phyloP scores from a whole-genome alignment of 1,284 basidiomycete species.

The Trichosporon sp. region DNA sequence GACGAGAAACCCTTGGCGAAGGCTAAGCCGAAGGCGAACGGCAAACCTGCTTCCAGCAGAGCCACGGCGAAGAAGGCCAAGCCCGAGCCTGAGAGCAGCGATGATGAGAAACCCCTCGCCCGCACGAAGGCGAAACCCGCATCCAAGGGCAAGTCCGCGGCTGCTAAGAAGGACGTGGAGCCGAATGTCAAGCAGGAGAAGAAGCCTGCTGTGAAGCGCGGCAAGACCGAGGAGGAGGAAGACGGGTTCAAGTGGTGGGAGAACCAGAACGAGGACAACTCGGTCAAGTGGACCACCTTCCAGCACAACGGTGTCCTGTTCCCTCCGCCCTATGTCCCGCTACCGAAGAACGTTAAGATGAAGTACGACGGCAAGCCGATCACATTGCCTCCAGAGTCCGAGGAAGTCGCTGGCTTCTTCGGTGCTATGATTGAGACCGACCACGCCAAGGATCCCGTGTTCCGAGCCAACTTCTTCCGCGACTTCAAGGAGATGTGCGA shows the following conservation, averaged over 20 bases:
- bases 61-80: slow-evolving; percentile 54
- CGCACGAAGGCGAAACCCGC: slow-evolving; percentile 35
- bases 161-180: slow-evolving; percentile 59
- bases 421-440: slow-evolving; percentile 90
- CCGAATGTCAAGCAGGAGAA: slow-evolving; percentile 60
- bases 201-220: slow-evolving; percentile 59
- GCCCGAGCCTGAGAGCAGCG: slow-evolving; percentile 61
- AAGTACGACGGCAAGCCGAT: slow-evolving; percentile 87
- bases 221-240: slow-evolving; percentile 52
- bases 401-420: slow-evolving; percentile 98
- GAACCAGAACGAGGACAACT: slow-evolving; percentile 60
- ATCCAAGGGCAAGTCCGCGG: slow-evolving; percentile 58
- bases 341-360: slow-evolving; percentile 88
- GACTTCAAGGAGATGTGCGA: slow-evolving; percentile 82
- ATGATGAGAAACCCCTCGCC: slow-evolving; percentile 51
- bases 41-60: slow-evolving; percentile 23
- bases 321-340: slow-evolving; percentile 87
- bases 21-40: slow-evolving; percentile 29
- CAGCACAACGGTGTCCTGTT: slow-evolving; percentile 95
- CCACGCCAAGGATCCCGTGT: slow-evolving; percentile 83
- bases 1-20: slow-evolving; percentile 32
- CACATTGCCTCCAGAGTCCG: slow-evolving; percentile 78
- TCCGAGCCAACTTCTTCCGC: slow-evolving; percentile 95
- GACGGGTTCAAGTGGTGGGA: slow-evolving; percentile 77
- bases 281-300: slow-evolving; percentile 87